Evolutionary conservation across 257 asterid genomes (phyloP), one percentile per base, ranked within the genome.

Genomic region (Fraxinus excelsior): DNA sequence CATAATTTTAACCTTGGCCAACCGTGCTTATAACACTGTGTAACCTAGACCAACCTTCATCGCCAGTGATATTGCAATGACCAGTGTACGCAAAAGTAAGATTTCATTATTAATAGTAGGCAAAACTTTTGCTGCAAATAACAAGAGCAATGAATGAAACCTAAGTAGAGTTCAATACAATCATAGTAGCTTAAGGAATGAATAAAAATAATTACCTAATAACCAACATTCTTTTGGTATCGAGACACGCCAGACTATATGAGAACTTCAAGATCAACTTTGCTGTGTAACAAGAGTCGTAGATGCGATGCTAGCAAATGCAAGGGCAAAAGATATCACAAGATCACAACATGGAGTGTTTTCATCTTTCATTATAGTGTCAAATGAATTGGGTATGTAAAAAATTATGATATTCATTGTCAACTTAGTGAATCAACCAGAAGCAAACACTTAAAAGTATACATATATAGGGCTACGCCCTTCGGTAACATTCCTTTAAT

Each of bases 201-300:
- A 32, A 4, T 32, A 32, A 32, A 31, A 32, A 32, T 32, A 32
- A 32, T 23, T n/a, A 29, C 11, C 18, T n/a, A 51, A 0, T 58
- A 75, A 84, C 84, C 88, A 37, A 85, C 88, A 79, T 84, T 79
- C 13, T 75, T 81, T 70, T 49, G 31, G 74, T 84, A 76, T 42
- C 78, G 77, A 9, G 88, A 84, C 75, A 84, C 44, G 40, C 88
- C 88, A 64, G 85, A 70, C 71, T 81, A 81, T 6, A 79, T 12
- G 46, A 84, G 85, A 74, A 84, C 88, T 73, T 84, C 84, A 70
- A 84, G 88, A 56, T 84, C 85, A 40, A 84, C 80, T 78, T 81
- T 82, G 76, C 80, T 76, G 79, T 84, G 75, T 1, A 85, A 76
- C 62, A 84, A 49, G 34, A 84, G 80, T 12, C 88, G 84, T 19